These are phyloP conservation scores for Erythrobasidium yunnanense DNA, from an alignment of 768 basidiomycete genomes.

Conservation along the genomic window DNA sequence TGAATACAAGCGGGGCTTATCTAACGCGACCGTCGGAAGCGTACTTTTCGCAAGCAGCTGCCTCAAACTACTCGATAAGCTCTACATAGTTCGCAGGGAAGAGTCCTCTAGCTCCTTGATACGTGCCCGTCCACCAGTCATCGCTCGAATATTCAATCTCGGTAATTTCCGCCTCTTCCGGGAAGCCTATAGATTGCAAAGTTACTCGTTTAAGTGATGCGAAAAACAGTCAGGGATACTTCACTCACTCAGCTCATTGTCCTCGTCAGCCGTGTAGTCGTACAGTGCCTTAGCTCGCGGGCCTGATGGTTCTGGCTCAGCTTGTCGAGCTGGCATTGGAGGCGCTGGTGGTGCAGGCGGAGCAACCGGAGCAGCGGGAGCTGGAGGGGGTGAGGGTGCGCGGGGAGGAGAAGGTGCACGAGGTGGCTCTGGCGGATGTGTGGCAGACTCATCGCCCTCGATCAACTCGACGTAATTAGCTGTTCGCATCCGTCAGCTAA, in stretches of 20 bases:
- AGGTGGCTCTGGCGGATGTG: constrained; percentile 25
- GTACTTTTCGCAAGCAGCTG: not conserved
- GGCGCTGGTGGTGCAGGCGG: constrained; percentile 41
- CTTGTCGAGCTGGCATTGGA: constrained; percentile 47
- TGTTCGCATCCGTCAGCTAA: constrained; percentile 33
- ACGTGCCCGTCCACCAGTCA: constrained; percentile 75
- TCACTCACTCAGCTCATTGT: constrained; percentile 59
- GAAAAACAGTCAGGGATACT: not conserved
- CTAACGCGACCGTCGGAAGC: too few relatives aligned
- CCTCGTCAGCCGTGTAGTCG: constrained; percentile 78
- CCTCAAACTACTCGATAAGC: constrained; percentile 23
- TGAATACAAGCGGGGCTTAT: too few relatives aligned
- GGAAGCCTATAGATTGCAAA: constrained; percentile 47
- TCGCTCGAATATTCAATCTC: constrained; percentile 66
- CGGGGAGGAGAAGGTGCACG: constrained; percentile 41
- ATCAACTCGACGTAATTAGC: constrained; percentile 81
- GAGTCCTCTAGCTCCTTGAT: constrained; percentile 51
- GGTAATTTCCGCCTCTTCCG: constrained; percentile 66
- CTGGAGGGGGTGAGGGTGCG: constrained; percentile 44
- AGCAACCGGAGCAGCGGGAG: constrained; percentile 48
- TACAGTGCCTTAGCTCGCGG: constrained; percentile 60
- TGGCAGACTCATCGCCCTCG: constrained; percentile 41
- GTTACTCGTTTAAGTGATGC: too few relatives aligned
- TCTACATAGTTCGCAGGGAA: constrained; percentile 41
- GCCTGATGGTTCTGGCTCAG: constrained; percentile 48